A percentile compares a stretch with the other conserved stretches of the same genome.
phyloP scores from a whole-genome alignment of 139 green algal species.

The Microglena sp. region DNA sequence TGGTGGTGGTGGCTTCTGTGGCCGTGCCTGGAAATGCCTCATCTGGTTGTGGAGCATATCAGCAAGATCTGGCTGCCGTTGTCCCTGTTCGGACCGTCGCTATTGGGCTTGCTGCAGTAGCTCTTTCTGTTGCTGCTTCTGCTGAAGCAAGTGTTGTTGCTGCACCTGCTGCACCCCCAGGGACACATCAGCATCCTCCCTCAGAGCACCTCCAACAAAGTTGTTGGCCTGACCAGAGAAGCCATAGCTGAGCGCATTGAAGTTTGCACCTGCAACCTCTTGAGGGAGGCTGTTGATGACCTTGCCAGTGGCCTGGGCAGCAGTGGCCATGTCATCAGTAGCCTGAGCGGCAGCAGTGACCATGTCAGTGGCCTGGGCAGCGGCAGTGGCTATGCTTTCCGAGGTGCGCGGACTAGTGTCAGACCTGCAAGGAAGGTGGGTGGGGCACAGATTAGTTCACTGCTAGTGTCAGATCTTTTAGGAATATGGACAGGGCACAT shows the following conservation, averaged over 20 bases:
- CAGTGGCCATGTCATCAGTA: no score
- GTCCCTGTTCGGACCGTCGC: background rate
- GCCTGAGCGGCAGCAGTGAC: no score
- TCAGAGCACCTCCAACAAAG: background rate
- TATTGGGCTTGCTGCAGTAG: background rate
- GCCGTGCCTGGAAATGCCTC: no score
- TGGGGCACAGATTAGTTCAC: background rate
- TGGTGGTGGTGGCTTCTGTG: no score
- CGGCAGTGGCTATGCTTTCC: background rate
- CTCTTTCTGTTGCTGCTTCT: conserved; percentile 17
- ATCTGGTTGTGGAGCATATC: no score
- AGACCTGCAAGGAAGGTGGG: background rate
- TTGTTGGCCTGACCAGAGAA: conserved; percentile 25
- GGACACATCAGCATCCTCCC: background rate
- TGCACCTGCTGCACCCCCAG: no score
- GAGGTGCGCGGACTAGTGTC: background rate
- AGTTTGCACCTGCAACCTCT: background rate
- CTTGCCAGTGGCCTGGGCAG: no score
- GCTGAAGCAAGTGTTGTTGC: no score
- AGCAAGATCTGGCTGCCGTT: no score
- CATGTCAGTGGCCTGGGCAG: background rate
- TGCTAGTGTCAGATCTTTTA: background rate
- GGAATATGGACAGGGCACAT: background rate
- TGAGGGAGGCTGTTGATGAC: no score
- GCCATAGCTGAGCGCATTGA: conserved; percentile 35